phyloP scores from a whole-genome alignment of 805 yeast genomes.

The Lipomyces oligophaga region DNA sequence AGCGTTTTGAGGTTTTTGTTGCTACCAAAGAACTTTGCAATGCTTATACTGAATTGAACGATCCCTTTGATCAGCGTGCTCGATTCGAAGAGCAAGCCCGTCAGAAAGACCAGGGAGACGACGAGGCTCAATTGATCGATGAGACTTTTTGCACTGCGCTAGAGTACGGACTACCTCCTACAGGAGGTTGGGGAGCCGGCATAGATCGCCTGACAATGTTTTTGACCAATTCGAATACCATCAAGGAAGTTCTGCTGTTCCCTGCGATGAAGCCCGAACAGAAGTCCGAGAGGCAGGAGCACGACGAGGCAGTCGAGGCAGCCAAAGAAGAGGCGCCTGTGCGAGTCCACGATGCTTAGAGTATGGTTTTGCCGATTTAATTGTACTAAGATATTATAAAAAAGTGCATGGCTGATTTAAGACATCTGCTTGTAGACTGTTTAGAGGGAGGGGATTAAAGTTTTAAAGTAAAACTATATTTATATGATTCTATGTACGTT shows the following conservation, averaged over 20 bases:
- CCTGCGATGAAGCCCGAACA: constrained; percentile 96
- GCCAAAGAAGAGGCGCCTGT: background rate
- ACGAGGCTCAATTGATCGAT: constrained; percentile 94
- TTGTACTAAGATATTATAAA: too few species aligned
- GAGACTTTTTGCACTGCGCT: constrained; percentile 96
- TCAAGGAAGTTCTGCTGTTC: constrained; percentile 95
- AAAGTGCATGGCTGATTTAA: too few species aligned
- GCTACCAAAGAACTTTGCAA: constrained; percentile 98
- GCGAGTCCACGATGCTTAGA: background rate
- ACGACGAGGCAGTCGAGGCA: background rate
- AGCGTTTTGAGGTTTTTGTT: constrained; percentile 96
- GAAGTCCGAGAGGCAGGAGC: constrained; percentile 7
- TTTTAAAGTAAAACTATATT: too few species aligned
- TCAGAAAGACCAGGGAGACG: constrained; percentile 98
- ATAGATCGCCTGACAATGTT: constrained; percentile 98
- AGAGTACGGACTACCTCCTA: constrained; percentile 98
- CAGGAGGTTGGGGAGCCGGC: constrained; percentile 99
- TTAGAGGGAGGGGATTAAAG: too few species aligned
- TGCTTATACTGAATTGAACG: constrained; percentile 98
- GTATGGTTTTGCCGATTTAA: too few species aligned
- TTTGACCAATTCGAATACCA: constrained; percentile 91
- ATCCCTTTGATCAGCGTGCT: constrained; percentile 96
- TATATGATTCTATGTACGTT: too few species aligned
- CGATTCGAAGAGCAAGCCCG: constrained; percentile 98
- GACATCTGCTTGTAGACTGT: too few species aligned